Conservation (phyloP, 108 stramenopile species). For the Hondaea fermentalgiana region DNA sequence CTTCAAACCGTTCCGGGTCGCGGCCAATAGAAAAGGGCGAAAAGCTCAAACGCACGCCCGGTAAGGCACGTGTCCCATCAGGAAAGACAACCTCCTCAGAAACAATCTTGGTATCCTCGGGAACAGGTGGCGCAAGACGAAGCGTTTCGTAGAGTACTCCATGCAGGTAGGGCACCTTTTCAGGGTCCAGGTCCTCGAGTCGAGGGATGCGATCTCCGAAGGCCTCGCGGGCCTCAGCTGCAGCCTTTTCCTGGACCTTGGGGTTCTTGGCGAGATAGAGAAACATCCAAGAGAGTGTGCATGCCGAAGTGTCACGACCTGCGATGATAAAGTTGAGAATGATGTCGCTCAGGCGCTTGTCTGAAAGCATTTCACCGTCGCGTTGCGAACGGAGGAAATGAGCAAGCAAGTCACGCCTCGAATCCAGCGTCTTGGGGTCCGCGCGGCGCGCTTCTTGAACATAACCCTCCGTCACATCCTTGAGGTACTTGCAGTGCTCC, state of each 20-base stretch:
- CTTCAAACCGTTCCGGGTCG: conserved; percentile 25
- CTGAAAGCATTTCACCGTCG: neutral
- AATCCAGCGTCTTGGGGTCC: neutral
- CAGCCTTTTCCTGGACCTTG: conserved; percentile 25
- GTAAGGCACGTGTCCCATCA: conserved; percentile 41
- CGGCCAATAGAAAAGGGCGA: conserved; percentile 35
- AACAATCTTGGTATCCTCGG: conserved; percentile 32
- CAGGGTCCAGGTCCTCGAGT: neutral
- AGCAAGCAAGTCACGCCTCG: conserved; percentile 19
- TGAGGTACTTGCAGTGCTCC: neutral
- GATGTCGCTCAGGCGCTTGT: conserved; percentile 39
- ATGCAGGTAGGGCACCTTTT: neutral
- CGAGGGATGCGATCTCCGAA: neutral
- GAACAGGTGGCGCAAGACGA: conserved; percentile 34
- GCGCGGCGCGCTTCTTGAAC: neutral
- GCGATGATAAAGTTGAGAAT: conserved; percentile 47
- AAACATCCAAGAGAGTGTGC: conserved; percentile 44
- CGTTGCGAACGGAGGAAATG: neutral
- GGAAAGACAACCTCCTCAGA: conserved; percentile 39
- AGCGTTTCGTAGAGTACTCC: conserved; percentile 1
- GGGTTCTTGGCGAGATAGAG: conserved; percentile 40
- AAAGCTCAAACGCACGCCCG: conserved; percentile 27
- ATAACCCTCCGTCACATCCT: neutral
- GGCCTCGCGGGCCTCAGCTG: conserved; percentile 27
- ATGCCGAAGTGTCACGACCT: conserved; percentile 52